These are phyloP conservation scores for Rhododendron molle DNA, from an alignment of 148 eudicot species.

Conservation along the genomic window DNA sequence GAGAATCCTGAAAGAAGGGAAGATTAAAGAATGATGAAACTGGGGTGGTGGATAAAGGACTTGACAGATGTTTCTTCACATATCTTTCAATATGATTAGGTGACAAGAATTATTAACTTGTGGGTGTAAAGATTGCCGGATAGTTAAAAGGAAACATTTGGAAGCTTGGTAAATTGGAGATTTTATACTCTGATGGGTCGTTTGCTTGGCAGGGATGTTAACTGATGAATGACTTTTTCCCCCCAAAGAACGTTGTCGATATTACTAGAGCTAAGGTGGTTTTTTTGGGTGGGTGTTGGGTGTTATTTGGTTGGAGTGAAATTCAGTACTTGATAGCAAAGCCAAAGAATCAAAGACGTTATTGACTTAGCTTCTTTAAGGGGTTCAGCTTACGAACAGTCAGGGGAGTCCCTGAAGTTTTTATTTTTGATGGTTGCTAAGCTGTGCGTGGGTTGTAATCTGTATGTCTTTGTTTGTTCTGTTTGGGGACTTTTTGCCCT, in stretches of 20 bases:
- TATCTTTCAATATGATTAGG: neutral
- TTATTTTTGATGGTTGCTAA: neutral
- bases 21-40: neutral
- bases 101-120: neutral
- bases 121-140: neutral
- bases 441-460: neutral
- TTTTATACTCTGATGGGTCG: neutral
- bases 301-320: neutral
- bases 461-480: neutral
- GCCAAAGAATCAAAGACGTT: neutral
- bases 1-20: neutral
- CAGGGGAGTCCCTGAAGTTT: neutral
- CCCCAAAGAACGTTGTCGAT: neutral
- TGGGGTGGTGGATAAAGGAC: neutral
- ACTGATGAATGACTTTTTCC: neutral
- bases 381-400: neutral
- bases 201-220: neutral
- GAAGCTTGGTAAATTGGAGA: neutral
- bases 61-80: neutral
- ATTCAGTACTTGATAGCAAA: neutral
- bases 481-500: neutral
- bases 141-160: neutral
- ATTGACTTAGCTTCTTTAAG: neutral
- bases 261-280: neutral
- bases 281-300: neutral